These are phyloP conservation scores for Aureobasidium lini DNA, from an alignment of 2,329 filamentous ascomycete species.

Conservation along the genomic window DNA sequence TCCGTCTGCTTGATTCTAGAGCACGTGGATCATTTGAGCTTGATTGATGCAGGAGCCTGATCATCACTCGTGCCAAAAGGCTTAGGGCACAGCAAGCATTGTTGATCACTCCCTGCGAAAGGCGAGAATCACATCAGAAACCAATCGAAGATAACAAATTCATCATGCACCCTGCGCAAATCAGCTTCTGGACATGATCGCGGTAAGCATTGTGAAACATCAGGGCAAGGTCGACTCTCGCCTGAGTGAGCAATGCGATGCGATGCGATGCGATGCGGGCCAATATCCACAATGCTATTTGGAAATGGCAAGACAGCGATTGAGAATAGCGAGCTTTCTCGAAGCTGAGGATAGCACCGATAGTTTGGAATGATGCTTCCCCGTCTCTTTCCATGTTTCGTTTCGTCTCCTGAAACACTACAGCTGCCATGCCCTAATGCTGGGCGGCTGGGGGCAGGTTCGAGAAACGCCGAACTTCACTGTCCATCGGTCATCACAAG, in stretches of 20 bases:
- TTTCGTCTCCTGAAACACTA: conserved; percentile 5
- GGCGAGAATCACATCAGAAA: too few relatives aligned
- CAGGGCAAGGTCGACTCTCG: neutral
- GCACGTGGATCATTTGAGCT: neutral
- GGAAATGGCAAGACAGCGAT: neutral
- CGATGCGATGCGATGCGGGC: neutral
- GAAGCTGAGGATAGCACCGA: neutral
- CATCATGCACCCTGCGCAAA: neutral
- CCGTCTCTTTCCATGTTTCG: neutral
- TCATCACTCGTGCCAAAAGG: neutral
- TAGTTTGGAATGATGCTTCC: neutral
- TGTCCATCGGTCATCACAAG: neutral
- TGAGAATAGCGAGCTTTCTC: neutral
- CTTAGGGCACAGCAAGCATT: neutral
- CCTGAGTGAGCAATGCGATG: neutral
- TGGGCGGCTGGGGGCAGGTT: neutral
- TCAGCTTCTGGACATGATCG: neutral
- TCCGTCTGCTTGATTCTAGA: neutral
- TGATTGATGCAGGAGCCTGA: neutral
- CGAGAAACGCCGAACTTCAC: neutral
- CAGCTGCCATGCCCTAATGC: neutral
- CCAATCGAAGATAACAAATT: neutral
- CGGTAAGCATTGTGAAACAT: neutral
- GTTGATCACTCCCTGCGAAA: neutral
- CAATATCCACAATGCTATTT: neutral